Evolutionary conservation across 345 rosid genomes (phyloP), one percentile per base, ranked within the genome.

Genomic region (Hirschfeldia incana): DNA sequence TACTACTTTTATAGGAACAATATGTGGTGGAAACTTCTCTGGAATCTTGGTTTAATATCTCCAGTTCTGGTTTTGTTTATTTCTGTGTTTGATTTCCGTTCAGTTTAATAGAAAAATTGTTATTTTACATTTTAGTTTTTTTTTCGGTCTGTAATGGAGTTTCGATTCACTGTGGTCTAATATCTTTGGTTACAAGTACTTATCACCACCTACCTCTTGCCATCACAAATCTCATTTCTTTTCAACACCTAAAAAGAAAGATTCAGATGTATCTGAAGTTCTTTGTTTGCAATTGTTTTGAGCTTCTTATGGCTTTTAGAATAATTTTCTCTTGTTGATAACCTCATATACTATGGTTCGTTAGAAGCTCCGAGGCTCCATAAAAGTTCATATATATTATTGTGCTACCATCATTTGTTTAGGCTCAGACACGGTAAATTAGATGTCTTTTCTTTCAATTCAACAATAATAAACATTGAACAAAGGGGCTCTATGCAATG

Each of bases 21-120:
- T 44, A 21, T 67, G 73, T 78, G 77, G 77, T 78, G 63, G 51
- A 26, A 72, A 42, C 49, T 70, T 70, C 42, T 49, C 15, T 63
- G 32, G 78, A 21, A 21, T 21, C 21, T 21, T 21, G 21, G 21
- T 21, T 21, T 21, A 21, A 21, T 21, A 21, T 21, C 21, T 21
- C 21, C 21, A 21, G 21, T 21, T 49, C 15, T 63, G 32, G 78
- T 64, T 64, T 49, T 27, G 70, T 26, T 6, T 37, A 37, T 51
- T 65, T 65, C 13, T 34, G 49, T 57, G n/a, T 16, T 65, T 65
- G 29, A 17, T 33, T 33, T 33, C 7, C 13, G 68, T 64, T 17
- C 59, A 27, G 59, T 46, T 46, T 46, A 12, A 4, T 46, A 13
- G 53, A 10, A 42, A 42, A 29, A 2, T 29, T 4, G 32, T 29